Conservation (phyloP, 2,329 filamentous ascomycete species). For the Fusarium penzigii region DNA sequence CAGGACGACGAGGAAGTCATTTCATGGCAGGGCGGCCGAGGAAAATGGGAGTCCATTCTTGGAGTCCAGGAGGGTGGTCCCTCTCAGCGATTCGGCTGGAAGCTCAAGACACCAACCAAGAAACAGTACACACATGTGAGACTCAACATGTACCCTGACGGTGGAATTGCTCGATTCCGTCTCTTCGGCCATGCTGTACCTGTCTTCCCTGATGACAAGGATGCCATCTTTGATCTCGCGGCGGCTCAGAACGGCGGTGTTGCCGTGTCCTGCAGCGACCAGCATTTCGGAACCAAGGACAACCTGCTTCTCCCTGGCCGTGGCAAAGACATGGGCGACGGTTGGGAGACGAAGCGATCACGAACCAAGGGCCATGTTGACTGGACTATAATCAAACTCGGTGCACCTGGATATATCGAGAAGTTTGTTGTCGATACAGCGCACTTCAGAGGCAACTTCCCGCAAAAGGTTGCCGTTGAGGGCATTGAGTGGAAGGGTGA, state of each 20-base stretch:
- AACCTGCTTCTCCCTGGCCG: slow-evolving; percentile 78
- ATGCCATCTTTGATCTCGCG: slow-evolving; percentile 72
- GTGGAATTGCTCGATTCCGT: slow-evolving; percentile 78
- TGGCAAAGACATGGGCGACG: slow-evolving; percentile 84
- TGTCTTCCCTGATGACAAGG: slow-evolving; percentile 68
- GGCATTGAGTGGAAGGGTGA: slow-evolving; percentile 55
- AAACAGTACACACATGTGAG: slow-evolving; percentile 79
- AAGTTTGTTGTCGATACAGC: slow-evolving; percentile 77
- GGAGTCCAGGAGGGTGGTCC: slow-evolving; percentile 72
- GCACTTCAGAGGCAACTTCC: slow-evolving; percentile 82
- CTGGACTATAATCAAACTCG: slow-evolving; percentile 78
- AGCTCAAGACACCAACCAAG: slow-evolving; percentile 56
- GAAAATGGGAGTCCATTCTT: slow-evolving; percentile 73
- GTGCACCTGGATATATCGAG: slow-evolving; percentile 63
- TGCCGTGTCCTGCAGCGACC: slow-evolving; percentile 74
- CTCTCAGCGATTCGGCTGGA: slow-evolving; percentile 72
- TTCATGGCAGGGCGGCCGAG: slow-evolving; percentile 58
- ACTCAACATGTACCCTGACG: slow-evolving; percentile 83
- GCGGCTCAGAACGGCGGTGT: slow-evolving; percentile 79
- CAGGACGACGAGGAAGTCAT: slow-evolving; percentile 64
- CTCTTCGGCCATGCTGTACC: slow-evolving; percentile 76
- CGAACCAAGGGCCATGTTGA: slow-evolving; percentile 72
- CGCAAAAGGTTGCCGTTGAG: slow-evolving; percentile 72
- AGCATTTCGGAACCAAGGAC: slow-evolving; percentile 81
- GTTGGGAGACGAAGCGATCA: slow-evolving; percentile 82